phyloP scores from a whole-genome alignment of 306 rosid species.

The Inga leiocalycina region DNA sequence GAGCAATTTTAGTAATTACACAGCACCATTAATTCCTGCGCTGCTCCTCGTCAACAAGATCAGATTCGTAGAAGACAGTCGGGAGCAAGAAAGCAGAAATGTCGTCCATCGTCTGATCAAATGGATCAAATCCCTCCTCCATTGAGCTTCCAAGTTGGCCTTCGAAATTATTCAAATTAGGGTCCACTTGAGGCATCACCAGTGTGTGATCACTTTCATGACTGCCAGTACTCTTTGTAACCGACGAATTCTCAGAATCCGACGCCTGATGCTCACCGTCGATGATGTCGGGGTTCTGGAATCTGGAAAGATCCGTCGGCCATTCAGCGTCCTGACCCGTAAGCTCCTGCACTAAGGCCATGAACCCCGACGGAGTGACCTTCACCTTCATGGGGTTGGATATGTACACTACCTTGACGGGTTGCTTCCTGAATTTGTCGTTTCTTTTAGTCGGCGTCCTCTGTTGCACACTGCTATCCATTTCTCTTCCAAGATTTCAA shows the following conservation, averaged over 20 bases:
- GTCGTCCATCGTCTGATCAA: slow-evolving; percentile 60
- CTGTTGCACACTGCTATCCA: slow-evolving; percentile 45
- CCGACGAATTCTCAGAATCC: slow-evolving; percentile 14
- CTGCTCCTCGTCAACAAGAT: slow-evolving; percentile 37
- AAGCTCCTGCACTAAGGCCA: slow-evolving; percentile 73
- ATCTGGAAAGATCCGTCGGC: slow-evolving; percentile 61
- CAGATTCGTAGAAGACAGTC: slow-evolving; percentile 43
- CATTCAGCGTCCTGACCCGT: slow-evolving; percentile 73
- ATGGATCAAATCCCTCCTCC: slow-evolving; percentile 34
- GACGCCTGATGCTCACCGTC: background rate
- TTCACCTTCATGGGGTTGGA: slow-evolving; percentile 77
- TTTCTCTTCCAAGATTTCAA: slow-evolving; percentile 16
- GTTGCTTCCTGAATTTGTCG: slow-evolving; percentile 39
- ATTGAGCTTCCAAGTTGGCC: slow-evolving; percentile 31
- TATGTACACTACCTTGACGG: slow-evolving; percentile 72
- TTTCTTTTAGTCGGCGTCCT: slow-evolving; percentile 35
- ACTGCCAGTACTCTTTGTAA: background rate
- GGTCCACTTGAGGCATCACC: slow-evolving; percentile 36
- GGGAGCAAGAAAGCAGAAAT: slow-evolving; percentile 45
- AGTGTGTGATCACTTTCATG: background rate
- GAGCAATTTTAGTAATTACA: slow-evolving; percentile 26
- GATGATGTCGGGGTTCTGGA: background rate
- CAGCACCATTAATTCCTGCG: slow-evolving; percentile 24
- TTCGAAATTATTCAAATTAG: background rate
- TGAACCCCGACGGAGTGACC: slow-evolving; percentile 59